Evolutionary conservation across 2,329 filamentous ascomycete genomes (phyloP), one percentile per base, ranked within the genome.

Genomic region (Epichloe aotearoae): DNA sequence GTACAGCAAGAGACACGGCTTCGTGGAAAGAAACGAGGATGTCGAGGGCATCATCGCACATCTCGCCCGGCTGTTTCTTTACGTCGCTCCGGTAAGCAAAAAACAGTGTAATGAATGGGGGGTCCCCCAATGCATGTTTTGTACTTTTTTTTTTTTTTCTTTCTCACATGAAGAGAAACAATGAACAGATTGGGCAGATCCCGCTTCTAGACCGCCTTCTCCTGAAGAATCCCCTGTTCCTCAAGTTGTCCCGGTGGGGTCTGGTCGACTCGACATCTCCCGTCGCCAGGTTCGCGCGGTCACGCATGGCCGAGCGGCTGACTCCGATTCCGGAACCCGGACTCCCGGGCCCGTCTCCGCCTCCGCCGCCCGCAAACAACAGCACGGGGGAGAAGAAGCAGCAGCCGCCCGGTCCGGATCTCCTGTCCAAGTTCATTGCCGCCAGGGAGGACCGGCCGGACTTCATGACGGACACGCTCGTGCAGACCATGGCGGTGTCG

Each of bases 401-500:
- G 43, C 59, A 64, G 44, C 45, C 56, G 41, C 15, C 15, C 7
- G 17, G 38, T 10, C 38, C 38, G 15, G 38, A 39, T 5, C 36
- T 42, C 15, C 20, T 53, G 5, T 54, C 55, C 36, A 73, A 71
- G 45, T 63, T 72, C 42, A 57, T 57, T 5, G 68, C 68, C 5
- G 68, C 68, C 1, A 62, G 61, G 12, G 75, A 82, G 58, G 74
- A 80, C 17, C 78, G 83, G 42, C 83, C 83, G 0, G 78, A 82
- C 2, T 84, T 88, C 66, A 86, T 88, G 81, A 80, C 73, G 23
- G 80, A 87, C 58, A 73, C 72, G 3, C 72, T 84, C 8, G 83
- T 88, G 11, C 78, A 84, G 56, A 82, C 82, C 6, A 83, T 85
- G 68, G 83, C 82, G 47, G 77, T 83, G n/a, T 80, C 74, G 52